Evolutionary conservation across 148 eudicot species (phyloP).

Genomic region (Vaccinium macrocarpon): DNA sequence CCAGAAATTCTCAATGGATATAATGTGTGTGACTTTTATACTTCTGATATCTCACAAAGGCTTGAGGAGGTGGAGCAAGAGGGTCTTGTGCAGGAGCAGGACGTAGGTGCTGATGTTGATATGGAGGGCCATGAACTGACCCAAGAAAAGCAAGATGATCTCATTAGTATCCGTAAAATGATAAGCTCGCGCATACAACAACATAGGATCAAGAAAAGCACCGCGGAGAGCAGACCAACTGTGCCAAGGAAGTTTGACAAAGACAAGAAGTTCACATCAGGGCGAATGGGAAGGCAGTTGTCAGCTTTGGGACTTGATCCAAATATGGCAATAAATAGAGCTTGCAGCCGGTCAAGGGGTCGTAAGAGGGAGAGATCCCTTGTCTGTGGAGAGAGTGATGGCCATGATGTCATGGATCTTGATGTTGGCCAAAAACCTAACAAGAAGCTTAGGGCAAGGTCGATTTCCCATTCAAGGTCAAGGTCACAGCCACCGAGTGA

Average conservation of each 20-base stretch:
- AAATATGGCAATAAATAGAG: slow-evolving; percentile 30
- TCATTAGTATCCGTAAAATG: slow-evolving; percentile 68
- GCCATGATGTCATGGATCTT: slow-evolving; percentile 62
- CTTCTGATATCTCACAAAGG: slow-evolving; percentile 36
- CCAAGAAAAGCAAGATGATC: slow-evolving; percentile 58
- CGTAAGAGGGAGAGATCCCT: slow-evolving; percentile 85
- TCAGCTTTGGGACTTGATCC: slow-evolving; percentile 58
- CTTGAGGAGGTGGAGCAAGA: slow-evolving; percentile 87
- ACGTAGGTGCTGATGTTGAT: slow-evolving; percentile 66
- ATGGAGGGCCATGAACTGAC: slow-evolving; percentile 69
- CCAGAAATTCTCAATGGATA: slow-evolving; percentile 23
- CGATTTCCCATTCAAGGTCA: slow-evolving; percentile 55
- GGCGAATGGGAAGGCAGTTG: slow-evolving; percentile 83
- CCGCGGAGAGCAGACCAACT: slow-evolving; percentile 57
- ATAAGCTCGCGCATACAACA: slow-evolving; percentile 69
- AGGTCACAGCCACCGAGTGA: slow-evolving; percentile 49
- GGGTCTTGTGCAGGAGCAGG: slow-evolving; percentile 60
- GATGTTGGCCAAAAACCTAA: slow-evolving; percentile 45
- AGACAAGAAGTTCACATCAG: slow-evolving; percentile 55
- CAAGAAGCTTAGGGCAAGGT: slow-evolving; percentile 61
- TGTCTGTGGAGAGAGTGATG: not conserved
- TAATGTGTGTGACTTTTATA: too few relatives aligned
- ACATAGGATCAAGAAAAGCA: slow-evolving; percentile 83
- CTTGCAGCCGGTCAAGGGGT: slow-evolving; percentile 74
- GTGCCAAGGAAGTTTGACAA: slow-evolving; percentile 41